Percentiles rank a stretch among this genome's conserved stretches.
Conservation (phyloP, 495 filamentous ascomycete species). For the Poronia punctata region DNA sequence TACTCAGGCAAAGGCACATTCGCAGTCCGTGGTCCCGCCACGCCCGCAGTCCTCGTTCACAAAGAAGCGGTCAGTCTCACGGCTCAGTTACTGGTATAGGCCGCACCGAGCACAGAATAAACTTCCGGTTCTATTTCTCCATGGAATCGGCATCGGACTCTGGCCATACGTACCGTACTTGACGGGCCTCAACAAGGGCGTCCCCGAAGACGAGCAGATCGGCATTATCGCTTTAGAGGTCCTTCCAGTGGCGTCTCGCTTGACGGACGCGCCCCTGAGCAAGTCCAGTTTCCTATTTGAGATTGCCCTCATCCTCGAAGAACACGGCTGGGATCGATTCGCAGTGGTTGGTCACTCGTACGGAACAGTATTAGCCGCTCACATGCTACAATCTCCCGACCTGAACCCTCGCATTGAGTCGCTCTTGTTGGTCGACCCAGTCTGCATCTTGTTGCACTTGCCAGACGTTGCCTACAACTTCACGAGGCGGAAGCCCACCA, state of each 20-base stretch:
- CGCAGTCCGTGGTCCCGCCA: slow-evolving; percentile 49
- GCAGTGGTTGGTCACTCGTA: slow-evolving; percentile 57
- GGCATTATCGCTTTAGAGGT: slow-evolving; percentile 61
- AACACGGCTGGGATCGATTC: slow-evolving; percentile 43
- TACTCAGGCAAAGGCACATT: slow-evolving; percentile 26
- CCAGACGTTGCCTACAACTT: slow-evolving; percentile 70
- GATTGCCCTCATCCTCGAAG: slow-evolving; percentile 43
- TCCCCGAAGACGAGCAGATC: slow-evolving; percentile 36
- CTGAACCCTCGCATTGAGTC: slow-evolving; percentile 38
- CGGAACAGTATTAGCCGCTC: slow-evolving; percentile 54
- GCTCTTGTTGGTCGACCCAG: slow-evolving; percentile 55
- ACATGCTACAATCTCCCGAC: slow-evolving; percentile 44
- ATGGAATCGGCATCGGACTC: slow-evolving; percentile 65
- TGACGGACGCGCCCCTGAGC: slow-evolving; percentile 43
- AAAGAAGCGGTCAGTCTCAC: slow-evolving; percentile 36
- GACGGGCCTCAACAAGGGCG: slow-evolving; percentile 33
- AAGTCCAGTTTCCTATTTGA: slow-evolving; percentile 43
- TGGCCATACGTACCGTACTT: slow-evolving; percentile 56
- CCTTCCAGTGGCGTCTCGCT: slow-evolving; percentile 53
- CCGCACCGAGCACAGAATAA: slow-evolving; percentile 49
- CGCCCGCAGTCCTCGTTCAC: slow-evolving; percentile 40
- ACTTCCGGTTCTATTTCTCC: slow-evolving; percentile 56
- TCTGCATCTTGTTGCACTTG: slow-evolving; percentile 57
- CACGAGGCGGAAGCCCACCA: slow-evolving; percentile 43
- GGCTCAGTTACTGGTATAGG: slow-evolving; percentile 57